Conservation (phyloP, 2,329 filamentous ascomycete species). For the Exophiala alcalophila region DNA sequence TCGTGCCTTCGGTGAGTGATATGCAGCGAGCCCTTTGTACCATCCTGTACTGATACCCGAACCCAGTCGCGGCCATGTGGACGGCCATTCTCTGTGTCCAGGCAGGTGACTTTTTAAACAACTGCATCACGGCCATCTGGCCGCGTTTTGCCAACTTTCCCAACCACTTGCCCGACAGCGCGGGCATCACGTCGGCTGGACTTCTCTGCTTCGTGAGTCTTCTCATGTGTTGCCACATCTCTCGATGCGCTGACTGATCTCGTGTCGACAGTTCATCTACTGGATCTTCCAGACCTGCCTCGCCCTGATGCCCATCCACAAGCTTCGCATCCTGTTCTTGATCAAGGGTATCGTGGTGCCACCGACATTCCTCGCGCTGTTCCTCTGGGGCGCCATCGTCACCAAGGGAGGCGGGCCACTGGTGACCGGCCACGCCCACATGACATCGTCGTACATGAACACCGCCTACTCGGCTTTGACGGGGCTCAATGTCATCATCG, state of each 20-base stretch:
- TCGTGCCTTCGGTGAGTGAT: constrained; percentile 38
- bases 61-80: constrained; percentile 46
- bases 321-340: constrained; percentile 45
- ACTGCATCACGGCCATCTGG: constrained; percentile 47
- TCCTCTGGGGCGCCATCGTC: constrained; percentile 45
- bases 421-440: constrained; percentile 38
- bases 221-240: too few relatives aligned
- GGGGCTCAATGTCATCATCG: constrained; percentile 49
- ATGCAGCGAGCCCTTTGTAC: too few relatives aligned
- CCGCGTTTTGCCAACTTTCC: constrained; percentile 45
- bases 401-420: constrained; percentile 44
- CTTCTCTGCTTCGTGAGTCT: constrained; percentile 48
- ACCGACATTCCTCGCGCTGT: constrained; percentile 44
- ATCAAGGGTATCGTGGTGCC: constrained; percentile 45
- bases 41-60: background rate
- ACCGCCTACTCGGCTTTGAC: constrained; percentile 45
- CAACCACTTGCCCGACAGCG: constrained; percentile 36
- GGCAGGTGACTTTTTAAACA: constrained; percentile 43
- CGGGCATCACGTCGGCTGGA: constrained; percentile 40
- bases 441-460: constrained; percentile 43
- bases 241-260: background rate
- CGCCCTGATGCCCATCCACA: constrained; percentile 44
- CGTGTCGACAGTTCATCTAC: constrained; percentile 44
- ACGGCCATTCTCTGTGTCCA: constrained; percentile 48
- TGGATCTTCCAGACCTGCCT: constrained; percentile 49